These are phyloP conservation scores for Zalaria sp. DNA, from an alignment of 2,329 filamentous ascomycete genomes.

Conservation along the genomic window DNA sequence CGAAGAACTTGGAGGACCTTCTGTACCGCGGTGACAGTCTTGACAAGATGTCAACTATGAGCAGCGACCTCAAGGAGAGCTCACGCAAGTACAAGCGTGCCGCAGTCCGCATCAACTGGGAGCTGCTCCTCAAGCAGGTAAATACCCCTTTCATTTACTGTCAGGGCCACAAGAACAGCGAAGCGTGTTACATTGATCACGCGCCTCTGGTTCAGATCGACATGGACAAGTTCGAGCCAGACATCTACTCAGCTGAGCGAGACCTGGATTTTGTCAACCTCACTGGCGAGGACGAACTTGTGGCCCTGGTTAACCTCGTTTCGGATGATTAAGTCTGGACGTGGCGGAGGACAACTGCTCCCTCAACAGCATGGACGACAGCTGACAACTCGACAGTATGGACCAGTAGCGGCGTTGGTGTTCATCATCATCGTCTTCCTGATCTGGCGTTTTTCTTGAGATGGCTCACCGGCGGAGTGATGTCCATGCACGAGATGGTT, in stretches of 20 bases:
- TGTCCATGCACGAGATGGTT: background rate
- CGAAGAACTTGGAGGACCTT: conserved; percentile 97
- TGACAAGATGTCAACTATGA: conserved; percentile 95
- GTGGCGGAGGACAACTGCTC: too few species aligned
- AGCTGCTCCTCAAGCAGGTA: conserved; percentile 79
- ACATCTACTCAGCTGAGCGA: too few species aligned
- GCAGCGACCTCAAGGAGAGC: conserved; percentile 73
- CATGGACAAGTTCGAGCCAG: too few species aligned
- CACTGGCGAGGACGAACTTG: too few species aligned
- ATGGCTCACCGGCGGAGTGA: background rate
- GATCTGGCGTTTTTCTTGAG: conserved; percentile 83
- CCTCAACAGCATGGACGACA: background rate
- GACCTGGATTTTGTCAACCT: too few species aligned
- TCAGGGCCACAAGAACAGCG: too few species aligned
- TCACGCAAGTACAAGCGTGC: conserved; percentile 88
- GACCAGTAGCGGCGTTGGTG: conserved; percentile 69
- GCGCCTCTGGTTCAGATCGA: too few species aligned
- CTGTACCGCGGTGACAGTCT: conserved; percentile 87
- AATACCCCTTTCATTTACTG: conserved; percentile 10
- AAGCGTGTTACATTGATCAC: too few species aligned
- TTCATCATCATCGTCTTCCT: conserved; percentile 76
- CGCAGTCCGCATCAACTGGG: conserved; percentile 95
- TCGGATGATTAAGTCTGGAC: too few species aligned
- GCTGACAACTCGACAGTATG: conserved; percentile 47
- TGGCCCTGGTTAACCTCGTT: too few species aligned